A percentile compares a stretch with the other conserved stretches of the same genome.
Evolutionary conservation across 1,139 yeast species (phyloP).

Genomic region (Suhomyces chickasaworum): DNA sequence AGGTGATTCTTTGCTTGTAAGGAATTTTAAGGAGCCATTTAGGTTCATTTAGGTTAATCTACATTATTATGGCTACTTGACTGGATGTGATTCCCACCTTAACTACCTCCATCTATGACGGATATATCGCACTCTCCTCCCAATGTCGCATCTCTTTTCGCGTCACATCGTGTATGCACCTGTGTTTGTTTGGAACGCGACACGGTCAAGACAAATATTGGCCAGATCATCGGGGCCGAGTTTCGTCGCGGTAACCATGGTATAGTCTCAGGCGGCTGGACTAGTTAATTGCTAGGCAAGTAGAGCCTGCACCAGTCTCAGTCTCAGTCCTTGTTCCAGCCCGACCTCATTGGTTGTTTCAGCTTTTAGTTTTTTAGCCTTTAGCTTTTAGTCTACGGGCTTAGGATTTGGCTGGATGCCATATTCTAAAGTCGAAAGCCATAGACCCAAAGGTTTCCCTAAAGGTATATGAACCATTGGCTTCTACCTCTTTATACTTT

Average conservation of each 20-base stretch:
- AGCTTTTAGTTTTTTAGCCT: too few species aligned
- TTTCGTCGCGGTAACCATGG: not conserved
- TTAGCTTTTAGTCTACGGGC: too few species aligned
- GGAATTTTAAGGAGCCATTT: not conserved
- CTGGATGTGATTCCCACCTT: not conserved
- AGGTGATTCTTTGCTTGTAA: not conserved
- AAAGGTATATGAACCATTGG: too few species aligned
- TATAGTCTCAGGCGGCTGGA: not conserved
- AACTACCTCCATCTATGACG: not conserved
- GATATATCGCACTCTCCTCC: not conserved
- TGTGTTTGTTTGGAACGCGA: constrained; percentile 6
- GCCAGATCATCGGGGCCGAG: not conserved
- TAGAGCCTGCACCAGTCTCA: too few species aligned
- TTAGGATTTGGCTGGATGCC: too few species aligned
- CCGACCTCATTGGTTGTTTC: too few species aligned
- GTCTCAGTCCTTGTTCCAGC: not conserved
- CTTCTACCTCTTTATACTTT: too few species aligned
- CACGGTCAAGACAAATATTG: not conserved
- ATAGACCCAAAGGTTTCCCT: too few species aligned
- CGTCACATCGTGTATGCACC: not conserved
- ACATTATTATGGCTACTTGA: too few species aligned
- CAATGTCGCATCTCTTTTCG: not conserved
- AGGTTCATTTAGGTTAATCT: too few species aligned
- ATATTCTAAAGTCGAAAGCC: too few species aligned
- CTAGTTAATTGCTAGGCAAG: not conserved